phyloP scores from a whole-genome alignment of 2,329 filamentous ascomycete species.

The Phyllosticta citribraziliensis region DNA sequence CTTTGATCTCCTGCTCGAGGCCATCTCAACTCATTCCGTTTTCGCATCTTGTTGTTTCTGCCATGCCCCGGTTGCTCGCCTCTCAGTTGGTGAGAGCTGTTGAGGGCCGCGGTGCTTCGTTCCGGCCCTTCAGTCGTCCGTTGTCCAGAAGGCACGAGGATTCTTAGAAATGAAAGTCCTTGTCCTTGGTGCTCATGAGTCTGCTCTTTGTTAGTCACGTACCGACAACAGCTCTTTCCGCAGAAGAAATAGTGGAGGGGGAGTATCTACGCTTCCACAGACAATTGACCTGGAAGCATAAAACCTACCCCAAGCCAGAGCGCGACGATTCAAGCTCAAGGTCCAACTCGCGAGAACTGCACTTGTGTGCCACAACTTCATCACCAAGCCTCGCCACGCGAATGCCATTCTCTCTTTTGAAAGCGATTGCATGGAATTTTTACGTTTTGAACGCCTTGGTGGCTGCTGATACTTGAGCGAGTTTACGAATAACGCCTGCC shows the following conservation, averaged over 20 bases:
- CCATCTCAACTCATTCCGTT: background rate
- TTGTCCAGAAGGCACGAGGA: background rate
- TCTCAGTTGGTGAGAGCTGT: background rate
- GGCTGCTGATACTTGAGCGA: background rate
- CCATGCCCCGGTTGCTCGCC: background rate
- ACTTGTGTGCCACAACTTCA: background rate
- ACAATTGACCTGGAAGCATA: too few species aligned
- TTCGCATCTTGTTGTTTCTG: background rate
- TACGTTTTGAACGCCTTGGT: background rate
- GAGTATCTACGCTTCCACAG: too few species aligned
- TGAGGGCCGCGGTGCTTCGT: background rate
- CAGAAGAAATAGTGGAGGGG: too few species aligned
- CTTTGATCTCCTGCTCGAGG: background rate
- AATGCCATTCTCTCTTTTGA: background rate
- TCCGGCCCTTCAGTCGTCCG: background rate
- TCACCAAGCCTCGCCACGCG: background rate
- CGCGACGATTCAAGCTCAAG: too few species aligned
- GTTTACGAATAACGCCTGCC: background rate
- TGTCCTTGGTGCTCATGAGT: background rate
- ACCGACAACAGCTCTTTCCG: background rate
- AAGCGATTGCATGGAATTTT: background rate
- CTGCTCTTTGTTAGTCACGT: background rate
- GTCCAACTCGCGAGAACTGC: too few species aligned
- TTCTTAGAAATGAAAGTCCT: background rate
- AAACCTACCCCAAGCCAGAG: too few species aligned